Evolutionary conservation across 768 basidiomycete genomes (phyloP), one percentile per base, ranked within the genome.

Genomic region (Pisolithus marmoratus): DNA sequence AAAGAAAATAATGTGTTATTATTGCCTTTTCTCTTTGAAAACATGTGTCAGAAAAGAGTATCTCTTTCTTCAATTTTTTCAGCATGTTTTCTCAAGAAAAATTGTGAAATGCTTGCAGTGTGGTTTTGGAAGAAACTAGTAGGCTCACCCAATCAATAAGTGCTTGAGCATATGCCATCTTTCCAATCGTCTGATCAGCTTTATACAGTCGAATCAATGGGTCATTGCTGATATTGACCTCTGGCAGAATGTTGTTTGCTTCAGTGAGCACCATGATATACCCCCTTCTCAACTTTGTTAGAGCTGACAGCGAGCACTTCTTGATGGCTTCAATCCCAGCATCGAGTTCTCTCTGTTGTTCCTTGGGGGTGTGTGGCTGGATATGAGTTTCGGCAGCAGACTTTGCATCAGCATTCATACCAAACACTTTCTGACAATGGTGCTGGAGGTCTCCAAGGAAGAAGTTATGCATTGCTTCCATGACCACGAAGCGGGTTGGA

Each of bases 391-490:
- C 29, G 1, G 29, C 29, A 29, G 29, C 3, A 11, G 46, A 8
- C 11, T 53, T 53, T 34, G 5, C 17, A 22, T 15, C 23, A 6
- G 27, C 36, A 48, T 58, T 43, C 31, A 64, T 57, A 15, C 51
- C 53, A 49, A 42, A 63, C 12, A 70, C 47, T 3, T 58, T 53
- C 58, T 45, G 2, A 57, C 59, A 42, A 12, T 42, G 41, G 22
- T 42, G 41, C 11, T 42, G 19, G 12, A 42, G 22, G 22, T 42
- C 22, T 12, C 54, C 22, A 17, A 74, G 59, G 48, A 66, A 63
- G 3, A 74, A 53, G 19, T 64, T 62, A 37, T 75, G 73, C 72
- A 75, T 75, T 2, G 63, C 50, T 41, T 76, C 71, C n/a, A 72
- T 57, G 0, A 69, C 60, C 1, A 62, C 41, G 37, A 61, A 67